Base-by-base conservation (phyloP, 2,329 filamentous ascomycete species). In the Aspergillus eucalypticola region DNA sequence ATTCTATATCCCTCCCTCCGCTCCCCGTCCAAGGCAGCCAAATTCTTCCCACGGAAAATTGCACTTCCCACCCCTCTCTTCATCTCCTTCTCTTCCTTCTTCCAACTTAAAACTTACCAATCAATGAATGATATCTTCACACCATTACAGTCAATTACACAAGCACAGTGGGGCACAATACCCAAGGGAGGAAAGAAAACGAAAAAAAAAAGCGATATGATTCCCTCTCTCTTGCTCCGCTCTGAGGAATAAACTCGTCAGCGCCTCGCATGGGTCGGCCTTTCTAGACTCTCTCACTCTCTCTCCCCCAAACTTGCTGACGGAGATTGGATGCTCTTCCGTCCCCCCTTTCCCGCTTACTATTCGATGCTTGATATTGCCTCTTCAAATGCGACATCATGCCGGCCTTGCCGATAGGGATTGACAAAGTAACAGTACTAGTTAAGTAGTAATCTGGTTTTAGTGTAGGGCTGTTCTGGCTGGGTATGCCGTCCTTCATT, bases 21-120 rank as follows among this genome's bases (percentile, higher is more conserved):
- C 25, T 7, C 25, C 25, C 50, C 25, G n/a, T 11, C 46, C 57
- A 59, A 59, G 57, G 57, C 57, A 59, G 39, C 57, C 32, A 59
- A 19, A 59, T 59, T 59, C 39, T 42, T 19, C 39, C 39, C 15
- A 44, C 5, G 17, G 21, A 3, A 21, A 44, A 17, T 21, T 8
- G 10, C 41, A 44, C 6, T 19, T 11, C 17, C n/a, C 8, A 3
- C 10, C 8, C n/a, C 4, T 6, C 3, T 23, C 29, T 32, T 11
- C 29, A 11, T 35, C 11, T 35, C 11, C 32, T 35, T 35, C 32
- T 13, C 11, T 13, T 11, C 11, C 29, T 35, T 35, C 32, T 35
- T 35, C 32, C 32, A 35, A 44, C 41, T 42, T 11, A n/a, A 19
- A 13, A 42, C 7, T 42, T 17, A 42, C 39, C 39, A 42, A 19